phyloP scores from a whole-genome alignment of 495 filamentous ascomycete species.

The Rhypophila decipiens region DNA sequence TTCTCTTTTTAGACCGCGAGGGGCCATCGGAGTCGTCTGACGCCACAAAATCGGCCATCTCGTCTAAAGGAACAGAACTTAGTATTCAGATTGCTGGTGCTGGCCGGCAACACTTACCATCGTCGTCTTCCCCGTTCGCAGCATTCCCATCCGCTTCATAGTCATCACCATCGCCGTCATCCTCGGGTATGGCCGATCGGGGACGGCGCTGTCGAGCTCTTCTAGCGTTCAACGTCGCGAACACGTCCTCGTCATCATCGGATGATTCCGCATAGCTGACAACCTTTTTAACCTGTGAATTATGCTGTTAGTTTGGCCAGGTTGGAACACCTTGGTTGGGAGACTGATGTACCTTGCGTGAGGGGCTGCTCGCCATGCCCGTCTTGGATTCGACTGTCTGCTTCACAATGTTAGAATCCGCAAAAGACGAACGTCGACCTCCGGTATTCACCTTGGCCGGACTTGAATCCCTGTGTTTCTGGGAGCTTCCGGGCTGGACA shows the following conservation, averaged over 20 bases:
- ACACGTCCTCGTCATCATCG: constrained; percentile 55
- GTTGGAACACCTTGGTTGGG: background rate
- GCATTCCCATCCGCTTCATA: constrained; percentile 53
- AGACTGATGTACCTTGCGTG: constrained; percentile 55
- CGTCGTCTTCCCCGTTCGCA: constrained; percentile 57
- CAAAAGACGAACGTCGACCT: constrained; percentile 22
- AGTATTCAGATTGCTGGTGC: constrained; percentile 2
- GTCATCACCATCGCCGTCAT: constrained; percentile 55
- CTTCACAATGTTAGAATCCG: constrained; percentile 30
- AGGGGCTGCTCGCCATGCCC: constrained; percentile 48
- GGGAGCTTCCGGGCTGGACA: constrained; percentile 49
- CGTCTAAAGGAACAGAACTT: constrained; percentile 37
- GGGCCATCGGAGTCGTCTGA: constrained; percentile 76
- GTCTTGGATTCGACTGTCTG: constrained; percentile 16
- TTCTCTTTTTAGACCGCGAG: constrained; percentile 61
- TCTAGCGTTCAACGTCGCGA: constrained; percentile 35
- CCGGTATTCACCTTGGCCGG: constrained; percentile 40
- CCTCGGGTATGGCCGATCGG: constrained; percentile 31
- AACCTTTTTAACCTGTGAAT: constrained; percentile 41
- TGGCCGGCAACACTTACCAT: background rate
- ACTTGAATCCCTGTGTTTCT: constrained; percentile 41
- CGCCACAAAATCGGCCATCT: constrained; percentile 79
- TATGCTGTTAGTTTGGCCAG: constrained; percentile 1
- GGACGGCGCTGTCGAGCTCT: constrained; percentile 25
- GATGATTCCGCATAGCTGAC: constrained; percentile 64